Evolutionary conservation across 176 grass and related monocot species (phyloP).

Genomic region (Panicum miliaceum): DNA sequence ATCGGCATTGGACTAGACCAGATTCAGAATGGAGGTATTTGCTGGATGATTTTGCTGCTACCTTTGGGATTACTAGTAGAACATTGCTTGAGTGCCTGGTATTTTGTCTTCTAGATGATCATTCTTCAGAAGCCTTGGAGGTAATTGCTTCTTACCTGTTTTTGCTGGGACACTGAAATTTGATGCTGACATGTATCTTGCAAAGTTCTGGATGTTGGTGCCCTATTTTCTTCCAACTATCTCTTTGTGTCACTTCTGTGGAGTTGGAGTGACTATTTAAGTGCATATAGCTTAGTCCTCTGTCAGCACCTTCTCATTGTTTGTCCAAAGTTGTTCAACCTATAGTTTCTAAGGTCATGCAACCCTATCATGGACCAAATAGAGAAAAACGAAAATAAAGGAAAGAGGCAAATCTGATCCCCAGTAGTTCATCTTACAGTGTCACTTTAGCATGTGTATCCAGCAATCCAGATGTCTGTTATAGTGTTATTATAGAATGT

Average conservation of each 20-base stretch:
- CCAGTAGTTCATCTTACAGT: not conserved
- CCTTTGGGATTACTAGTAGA: conserved; percentile 68
- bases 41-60: conserved; percentile 84
- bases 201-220: conserved; percentile 22
- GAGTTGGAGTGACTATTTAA: not conserved
- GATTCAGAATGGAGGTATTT: conserved; percentile 86
- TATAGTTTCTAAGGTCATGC: conserved; percentile 19
- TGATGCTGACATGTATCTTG: not conserved
- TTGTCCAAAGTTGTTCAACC: conserved; percentile 24
- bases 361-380: conserved; percentile 3
- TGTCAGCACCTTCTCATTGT: not conserved
- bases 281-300: conserved; percentile 1
- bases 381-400: not conserved
- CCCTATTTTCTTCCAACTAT: conserved; percentile 2
- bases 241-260: conserved; percentile 17
- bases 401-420: not conserved
- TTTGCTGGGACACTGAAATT: conserved; percentile 28
- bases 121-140: conserved; percentile 80
- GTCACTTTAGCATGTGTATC: not conserved
- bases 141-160: conserved; percentile 49
- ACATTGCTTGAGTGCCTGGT: conserved; percentile 76
- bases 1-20: conserved; percentile 80
- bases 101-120: conserved; percentile 87
- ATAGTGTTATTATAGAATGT: not conserved
- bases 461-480: not conserved